Conservation (phyloP, 2,329 filamentous ascomycete genomes). For the Fusarium metavorans region DNA sequence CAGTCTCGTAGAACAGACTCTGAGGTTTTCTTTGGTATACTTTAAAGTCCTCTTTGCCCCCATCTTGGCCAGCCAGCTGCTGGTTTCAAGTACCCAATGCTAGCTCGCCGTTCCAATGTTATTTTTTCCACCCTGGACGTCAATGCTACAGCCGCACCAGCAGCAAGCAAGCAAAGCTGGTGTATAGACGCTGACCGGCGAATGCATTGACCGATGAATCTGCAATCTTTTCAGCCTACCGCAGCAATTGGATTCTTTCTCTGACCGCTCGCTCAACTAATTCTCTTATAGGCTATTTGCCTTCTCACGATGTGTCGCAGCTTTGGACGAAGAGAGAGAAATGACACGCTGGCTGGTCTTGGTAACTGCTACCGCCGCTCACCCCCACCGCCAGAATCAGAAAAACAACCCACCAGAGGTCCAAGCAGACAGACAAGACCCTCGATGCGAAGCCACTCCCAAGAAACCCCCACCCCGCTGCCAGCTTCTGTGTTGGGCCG, state of each 20-base stretch:
- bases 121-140: constrained; percentile 19
- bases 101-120: not conserved
- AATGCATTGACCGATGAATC: not conserved
- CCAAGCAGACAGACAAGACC: constrained; percentile 23
- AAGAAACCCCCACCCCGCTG: constrained; percentile 24
- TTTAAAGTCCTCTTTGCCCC: not conserved
- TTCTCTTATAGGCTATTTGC: constrained; percentile 10
- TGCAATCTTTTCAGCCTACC: not conserved
- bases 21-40: not conserved
- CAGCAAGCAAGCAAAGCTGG: constrained; percentile 19
- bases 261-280: not conserved
- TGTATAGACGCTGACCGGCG: not conserved
- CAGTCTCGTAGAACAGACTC: not conserved
- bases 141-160: constrained; percentile 35
- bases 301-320: constrained; percentile 15
- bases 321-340: constrained; percentile 7
- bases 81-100: not conserved
- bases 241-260: not conserved
- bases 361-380: constrained; percentile 27
- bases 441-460: not conserved
- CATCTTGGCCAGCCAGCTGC: not conserved
- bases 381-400: constrained; percentile 16
- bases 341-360: constrained; percentile 28
- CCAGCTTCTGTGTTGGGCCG: constrained; percentile 7
- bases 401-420: constrained; percentile 9